Conservation (phyloP, 1,284 basidiomycete species). For the Cerrena zonata region DNA sequence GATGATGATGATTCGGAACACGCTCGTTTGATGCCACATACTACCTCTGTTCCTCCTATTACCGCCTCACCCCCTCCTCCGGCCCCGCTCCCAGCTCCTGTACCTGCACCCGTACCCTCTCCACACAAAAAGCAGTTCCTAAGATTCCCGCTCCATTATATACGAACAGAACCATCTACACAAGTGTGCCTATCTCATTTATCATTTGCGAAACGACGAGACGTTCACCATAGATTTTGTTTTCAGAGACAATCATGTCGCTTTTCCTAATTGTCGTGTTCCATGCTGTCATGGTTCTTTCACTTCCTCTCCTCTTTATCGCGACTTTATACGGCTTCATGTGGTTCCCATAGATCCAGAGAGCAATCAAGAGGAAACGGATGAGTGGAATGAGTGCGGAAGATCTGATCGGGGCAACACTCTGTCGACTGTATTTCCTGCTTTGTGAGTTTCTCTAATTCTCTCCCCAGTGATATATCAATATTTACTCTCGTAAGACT, state of each 20-base stretch:
- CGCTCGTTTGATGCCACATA: not conserved
- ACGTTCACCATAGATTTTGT: no score
- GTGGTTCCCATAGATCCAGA: constrained; percentile 81
- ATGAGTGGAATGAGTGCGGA: constrained; percentile 62
- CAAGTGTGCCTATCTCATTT: constrained; percentile 50
- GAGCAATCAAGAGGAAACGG: constrained; percentile 68
- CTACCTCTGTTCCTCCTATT: constrained; percentile 15
- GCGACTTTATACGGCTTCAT: constrained; percentile 66
- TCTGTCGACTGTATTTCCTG: constrained; percentile 65
- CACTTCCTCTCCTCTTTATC: constrained; percentile 68
- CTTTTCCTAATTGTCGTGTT: constrained; percentile 66
- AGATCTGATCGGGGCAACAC: constrained; percentile 75
- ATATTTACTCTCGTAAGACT: constrained; percentile 52
- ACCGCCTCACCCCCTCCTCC: constrained; percentile 15
- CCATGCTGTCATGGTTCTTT: constrained; percentile 68
- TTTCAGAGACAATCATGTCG: constrained; percentile 61
- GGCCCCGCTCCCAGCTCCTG: constrained; percentile 18
- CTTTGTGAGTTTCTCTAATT: constrained; percentile 64
- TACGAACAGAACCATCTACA: constrained; percentile 65
- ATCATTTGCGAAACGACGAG: constrained; percentile 1
- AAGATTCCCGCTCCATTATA: constrained; percentile 47
- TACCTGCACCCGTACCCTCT: constrained; percentile 17
- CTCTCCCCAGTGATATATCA: no score
- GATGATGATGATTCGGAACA: not conserved
- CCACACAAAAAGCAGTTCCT: constrained; percentile 34